Base-by-base conservation (phyloP, 2,329 filamentous ascomycete species). In the Orbilia ellipsospora region DNA sequence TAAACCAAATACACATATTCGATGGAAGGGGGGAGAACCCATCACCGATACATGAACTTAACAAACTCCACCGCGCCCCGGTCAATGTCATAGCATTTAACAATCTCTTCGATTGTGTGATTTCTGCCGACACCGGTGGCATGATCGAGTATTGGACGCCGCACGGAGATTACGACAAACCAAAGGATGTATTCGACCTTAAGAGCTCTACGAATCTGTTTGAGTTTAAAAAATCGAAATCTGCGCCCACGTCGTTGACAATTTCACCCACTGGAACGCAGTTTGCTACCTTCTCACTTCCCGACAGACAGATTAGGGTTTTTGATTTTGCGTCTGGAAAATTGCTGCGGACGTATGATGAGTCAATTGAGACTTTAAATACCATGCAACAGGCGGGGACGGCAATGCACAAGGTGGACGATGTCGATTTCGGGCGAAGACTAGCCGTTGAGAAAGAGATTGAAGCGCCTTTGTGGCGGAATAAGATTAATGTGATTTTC, bases 81-180 rank as follows among this genome's bases (percentile, higher is more conserved):
- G 92, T 99, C 1, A 88, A 90, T 28, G 83, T 96, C 23, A 94
- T 99, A 88, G 89, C 90, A 0, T 99, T 93, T 84, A 99, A 98
- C 82, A 89, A 93, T 81, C 84, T 87, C 4, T 97, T 90, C 80
- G 90, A 98, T 82, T 99, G 95, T 80, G 94, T 96, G 0, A 84
- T 98, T 5, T 98, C 95, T 1, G 90, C 90, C 0, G 96, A 99
- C 78, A 90, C 94, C 78, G 88, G 88, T 64, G 94, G 95, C 23
- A 98, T 98, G 94, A 82, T 99, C 8, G 95, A 99, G 82, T 99
- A 99, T 83, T 99, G 95, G 95, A 88, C 88, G 70, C 93, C 95
- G 0, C 88, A 87, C 77, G 89, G 88, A 1, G 89, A 85, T 45
- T 97, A 93, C 81, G 93, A 96, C 80, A 97, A 98, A 82, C 95